Evolutionary conservation across 345 rosid species (phyloP), one percentile per base, ranked within the genome.

Genomic region (Eucalyptus polyanthemos): DNA sequence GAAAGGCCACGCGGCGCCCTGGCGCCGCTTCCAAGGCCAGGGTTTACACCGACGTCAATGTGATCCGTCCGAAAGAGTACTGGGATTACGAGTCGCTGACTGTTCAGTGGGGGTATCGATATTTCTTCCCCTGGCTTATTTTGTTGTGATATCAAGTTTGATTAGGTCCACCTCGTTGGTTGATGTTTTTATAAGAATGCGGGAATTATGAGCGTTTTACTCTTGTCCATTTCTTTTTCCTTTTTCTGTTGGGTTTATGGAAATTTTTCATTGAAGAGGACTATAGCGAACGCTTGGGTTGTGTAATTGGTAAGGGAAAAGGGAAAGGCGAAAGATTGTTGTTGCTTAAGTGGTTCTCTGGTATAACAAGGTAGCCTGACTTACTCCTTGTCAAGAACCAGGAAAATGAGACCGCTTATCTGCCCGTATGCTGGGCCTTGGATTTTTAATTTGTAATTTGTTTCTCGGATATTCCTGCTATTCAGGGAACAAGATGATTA

Each of bases 11-110:
- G 92, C 94, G 99, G 91, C 97, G 97, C 90, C 95, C 99, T 51
- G 99, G 99, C 91, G 97, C 97, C 34, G 95, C 99, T 81, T 98
- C 99, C 87, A 96, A 95, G 90, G 95, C 99, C 92, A 98, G 97
- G 98, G 98, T 97, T 96, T 98, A 95, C 90, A 65, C 96, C 40
- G 99, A 98, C 89, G 88, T 97, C 93, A 98, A 98, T 91, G 97
- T 97, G 34, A 88, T 93, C 90, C 97, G 96, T 24, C 99, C 99
- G 24, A 96, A 97, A 92, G 99, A 97, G 44, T 97, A 97, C 80
- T 97, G 98, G 98, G 99, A 97, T 93, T 96, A 96, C 89, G 97
- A 96, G 90, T 94, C 97, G 42, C 95, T 95, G 50, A 93, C 91
- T 80, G 97, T 95, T 91, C 96, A 94, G 80, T 96, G 99, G 99